Base-by-base conservation (phyloP, 2,329 filamentous ascomycete genomes). In the Thelonectria rubi region DNA sequence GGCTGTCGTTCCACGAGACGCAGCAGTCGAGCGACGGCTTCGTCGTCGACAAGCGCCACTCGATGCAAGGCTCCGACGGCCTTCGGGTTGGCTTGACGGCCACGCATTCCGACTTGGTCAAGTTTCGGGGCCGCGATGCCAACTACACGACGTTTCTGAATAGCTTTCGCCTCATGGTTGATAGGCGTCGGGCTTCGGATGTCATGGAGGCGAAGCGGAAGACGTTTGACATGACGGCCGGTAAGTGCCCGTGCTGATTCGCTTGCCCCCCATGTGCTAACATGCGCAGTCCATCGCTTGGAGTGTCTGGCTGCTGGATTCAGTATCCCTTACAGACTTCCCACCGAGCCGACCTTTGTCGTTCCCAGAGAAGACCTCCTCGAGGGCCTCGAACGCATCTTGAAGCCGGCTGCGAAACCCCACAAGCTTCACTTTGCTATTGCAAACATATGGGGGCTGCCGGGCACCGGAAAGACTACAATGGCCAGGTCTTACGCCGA, bases 391-490 rank as follows among this genome's bases (percentile, higher is more conserved):
- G 46, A 55, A 40, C 20, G 39, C 10, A 21, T 55, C 26, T 37
- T 60, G 1, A 55, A 45, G n/a, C 46, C 58, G 5, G 20, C 43
- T 9, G 18, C 21, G 17, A 39, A 55, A 24, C 45, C 40, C 17
- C 46, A 55, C 30, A 46, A 60, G 18, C 18, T 55, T n/a, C 58
- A 60, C 21, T 50, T 60, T 46, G 58, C 58, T 15, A 60, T 60
- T 51, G 58, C 58, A 20, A 60, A 60, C 34, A 17, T 60, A 21
- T 55, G 47, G 51, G 58, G 58, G 7, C 48, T 60, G 10, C 58
- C 58, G 15, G 58, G 58, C 21, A 60, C 58, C 10, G 58, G 58
- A 39, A 60, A 60, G 58, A 60, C 58, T n/a, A 60, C 58, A 2
- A 24, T 60, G 24, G 58, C 58, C 7, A 55, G 52, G n/a, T 20